Evolutionary conservation across 352 stramenopile genomes (phyloP), one percentile per base, ranked within the genome.

Genomic region (Globisporangium cederbergense): DNA sequence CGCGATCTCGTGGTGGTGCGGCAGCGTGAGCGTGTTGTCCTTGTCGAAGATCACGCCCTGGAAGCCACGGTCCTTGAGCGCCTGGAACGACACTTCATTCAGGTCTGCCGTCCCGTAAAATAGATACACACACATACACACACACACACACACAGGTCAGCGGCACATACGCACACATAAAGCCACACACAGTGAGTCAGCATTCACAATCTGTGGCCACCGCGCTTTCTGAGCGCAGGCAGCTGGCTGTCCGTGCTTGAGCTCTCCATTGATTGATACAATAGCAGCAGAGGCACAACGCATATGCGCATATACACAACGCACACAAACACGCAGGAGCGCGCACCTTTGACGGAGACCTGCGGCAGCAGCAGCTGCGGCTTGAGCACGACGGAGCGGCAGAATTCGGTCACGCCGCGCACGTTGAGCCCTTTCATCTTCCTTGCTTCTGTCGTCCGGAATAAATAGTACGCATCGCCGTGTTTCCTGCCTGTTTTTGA

Each of bases 31-130:
- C 30, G 96, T 99, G 72, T 99, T 99, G 72, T 99, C 96, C 69
- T 99, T 99, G 81, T 99, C 96, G 70, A 99, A 98, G 55, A 99
- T 82, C 45, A 98, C 85, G 42, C 88, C 91, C 45, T 91, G 87
- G 75, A 98, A 97, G 30, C 93, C 94, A 58, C 74, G 74, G 59
- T 91, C 81, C 58, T 78, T 73, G 36, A 95, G 77, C 56, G 76
- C 70, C 58, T 93, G 79, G 64, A 93, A 95, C 7, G 83, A 83
- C 49, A 95, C 77, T 22, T 95, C 84, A n/a, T 86, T 90, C 62
- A 95, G 61, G 70, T 93, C 86, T 94, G 42, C 38, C 51, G 25
- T 8, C 11, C 2, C 30, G 43, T 13, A 62, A 5, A 22, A 28
- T 28, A 61, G 22, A 4, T 14, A 16, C 28, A 7, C 8, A 20